Evolutionary conservation across 2,329 filamentous ascomycete species (phyloP).

Genomic region (Cylindrodendrum hubeiense): DNA sequence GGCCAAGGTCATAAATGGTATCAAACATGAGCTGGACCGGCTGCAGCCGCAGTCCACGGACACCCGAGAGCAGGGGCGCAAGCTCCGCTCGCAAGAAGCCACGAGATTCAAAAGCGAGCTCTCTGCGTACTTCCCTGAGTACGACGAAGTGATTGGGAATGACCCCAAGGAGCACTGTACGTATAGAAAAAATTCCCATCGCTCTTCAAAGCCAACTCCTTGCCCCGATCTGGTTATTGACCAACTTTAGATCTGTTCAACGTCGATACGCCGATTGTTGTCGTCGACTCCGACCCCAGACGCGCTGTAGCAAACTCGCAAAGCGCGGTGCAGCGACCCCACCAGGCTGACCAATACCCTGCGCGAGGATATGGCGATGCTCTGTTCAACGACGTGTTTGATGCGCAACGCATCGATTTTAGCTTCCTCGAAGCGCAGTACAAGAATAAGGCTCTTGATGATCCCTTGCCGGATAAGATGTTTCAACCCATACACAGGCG

Average conservation of each 20-base stretch:
- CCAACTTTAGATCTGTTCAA: constrained; percentile 74
- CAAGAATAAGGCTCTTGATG: constrained; percentile 58
- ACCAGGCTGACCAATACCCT: constrained; percentile 48
- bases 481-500: constrained; percentile 69
- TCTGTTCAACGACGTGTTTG: constrained; percentile 67
- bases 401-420: constrained; percentile 69
- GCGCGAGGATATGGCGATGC: constrained; percentile 68
- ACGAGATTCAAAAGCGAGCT: constrained; percentile 92
- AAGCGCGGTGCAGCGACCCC: constrained; percentile 46
- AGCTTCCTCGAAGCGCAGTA: constrained; percentile 63
- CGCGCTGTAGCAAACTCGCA: constrained; percentile 41
- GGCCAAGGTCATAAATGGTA: constrained; percentile 71
- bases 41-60: constrained; percentile 63
- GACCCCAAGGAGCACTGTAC: constrained; percentile 82
- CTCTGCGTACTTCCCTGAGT: constrained; percentile 90
- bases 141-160: constrained; percentile 93
- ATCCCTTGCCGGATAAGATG: constrained; percentile 68
- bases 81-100: constrained; percentile 87
- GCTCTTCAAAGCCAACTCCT: constrained; percentile 14
- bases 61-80: constrained; percentile 74
- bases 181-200: constrained; percentile 49
- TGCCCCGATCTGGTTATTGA: constrained; percentile 24
- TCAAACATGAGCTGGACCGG: constrained; percentile 70
- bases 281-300: constrained; percentile 68
- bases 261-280: constrained; percentile 77